Conservation (phyloP, 345 rosid species). For the Eutrema heterophyllum region DNA sequence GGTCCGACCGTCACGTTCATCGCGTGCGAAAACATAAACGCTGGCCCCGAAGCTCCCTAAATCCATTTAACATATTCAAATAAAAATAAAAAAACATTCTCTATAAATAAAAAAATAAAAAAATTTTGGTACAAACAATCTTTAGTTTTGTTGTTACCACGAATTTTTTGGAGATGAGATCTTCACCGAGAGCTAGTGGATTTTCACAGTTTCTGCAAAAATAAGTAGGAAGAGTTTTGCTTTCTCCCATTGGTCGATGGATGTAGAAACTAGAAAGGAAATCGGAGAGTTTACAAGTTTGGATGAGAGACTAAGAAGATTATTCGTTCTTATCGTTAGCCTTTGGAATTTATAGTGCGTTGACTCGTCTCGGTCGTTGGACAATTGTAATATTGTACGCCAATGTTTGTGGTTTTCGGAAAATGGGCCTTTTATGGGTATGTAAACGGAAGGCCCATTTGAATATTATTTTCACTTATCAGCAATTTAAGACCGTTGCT, state of each 20-base stretch:
- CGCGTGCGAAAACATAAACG: conserved; percentile 74
- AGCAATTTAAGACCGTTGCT: neutral
- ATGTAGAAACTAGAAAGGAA: neutral
- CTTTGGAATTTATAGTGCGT: neutral
- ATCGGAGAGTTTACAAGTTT: neutral
- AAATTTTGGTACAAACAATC: neutral
- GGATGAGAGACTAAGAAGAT: neutral
- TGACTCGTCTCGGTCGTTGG: neutral
- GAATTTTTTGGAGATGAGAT: conserved; percentile 63
- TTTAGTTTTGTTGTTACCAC: neutral
- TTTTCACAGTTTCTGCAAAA: conserved; percentile 71
- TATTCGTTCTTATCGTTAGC: conserved; percentile 4
- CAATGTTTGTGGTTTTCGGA: neutral
- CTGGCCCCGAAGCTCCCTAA: conserved; percentile 70
- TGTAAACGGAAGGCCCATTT: neutral
- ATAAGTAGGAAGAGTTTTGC: conserved; percentile 34
- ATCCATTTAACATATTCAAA: neutral
- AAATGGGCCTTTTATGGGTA: neutral
- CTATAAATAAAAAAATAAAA: neutral
- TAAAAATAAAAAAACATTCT: neutral
- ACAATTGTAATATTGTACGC: neutral
- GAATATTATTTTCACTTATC: neutral
- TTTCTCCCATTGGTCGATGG: conserved; percentile 21
- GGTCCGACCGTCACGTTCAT: conserved; percentile 68
- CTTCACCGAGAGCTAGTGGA: conserved; percentile 70